A percentile compares a stretch with the other conserved stretches of the same genome.
These are phyloP conservation scores for Vitis rotundifolia DNA, from an alignment of 164 flowering plant species.

Conservation along the genomic window DNA sequence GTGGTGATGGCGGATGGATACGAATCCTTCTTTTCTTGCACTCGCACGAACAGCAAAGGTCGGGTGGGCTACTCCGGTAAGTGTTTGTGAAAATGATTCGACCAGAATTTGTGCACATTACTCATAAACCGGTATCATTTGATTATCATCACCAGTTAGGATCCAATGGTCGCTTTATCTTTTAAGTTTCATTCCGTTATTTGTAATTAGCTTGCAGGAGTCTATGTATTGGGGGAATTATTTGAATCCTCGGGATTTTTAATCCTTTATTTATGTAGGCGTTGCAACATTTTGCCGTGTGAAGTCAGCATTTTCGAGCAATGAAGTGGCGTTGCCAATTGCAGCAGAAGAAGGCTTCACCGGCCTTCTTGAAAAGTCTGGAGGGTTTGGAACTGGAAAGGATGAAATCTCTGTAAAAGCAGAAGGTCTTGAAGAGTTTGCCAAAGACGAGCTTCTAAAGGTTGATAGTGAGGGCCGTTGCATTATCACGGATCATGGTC, in stretches of 20 bases:
- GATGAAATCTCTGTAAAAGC: slow-evolving; percentile 23
- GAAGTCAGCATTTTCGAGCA: slow-evolving; percentile 79
- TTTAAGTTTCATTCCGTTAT: background rate
- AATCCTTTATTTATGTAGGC: slow-evolving; percentile 39
- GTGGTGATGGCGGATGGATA: slow-evolving; percentile 85
- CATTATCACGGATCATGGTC: slow-evolving; percentile 92
- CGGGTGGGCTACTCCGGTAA: slow-evolving; percentile 89
- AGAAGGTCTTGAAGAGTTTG: slow-evolving; percentile 58
- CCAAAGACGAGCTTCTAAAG: slow-evolving; percentile 63
- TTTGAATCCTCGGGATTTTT: background rate
- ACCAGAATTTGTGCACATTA: background rate
- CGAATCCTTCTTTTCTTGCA: slow-evolving; percentile 94
- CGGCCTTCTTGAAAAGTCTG: slow-evolving; percentile 54
- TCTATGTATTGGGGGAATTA: background rate
- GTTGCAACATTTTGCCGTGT: slow-evolving; percentile 98
- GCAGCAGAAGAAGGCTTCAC: slow-evolving; percentile 95
- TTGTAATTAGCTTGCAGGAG: background rate
- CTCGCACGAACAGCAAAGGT: slow-evolving; percentile 68
- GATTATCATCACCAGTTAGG: too few relatives aligned
- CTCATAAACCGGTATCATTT: too few relatives aligned
- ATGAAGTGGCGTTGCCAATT: slow-evolving; percentile 82
- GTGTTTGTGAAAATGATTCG: slow-evolving; percentile 21
- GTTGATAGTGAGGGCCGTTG: slow-evolving; percentile 98
- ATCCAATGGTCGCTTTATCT: background rate
- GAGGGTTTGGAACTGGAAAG: slow-evolving; percentile 21